Conservation (phyloP, 805 yeast genomes). For the Yamadazyma kitorensis region DNA sequence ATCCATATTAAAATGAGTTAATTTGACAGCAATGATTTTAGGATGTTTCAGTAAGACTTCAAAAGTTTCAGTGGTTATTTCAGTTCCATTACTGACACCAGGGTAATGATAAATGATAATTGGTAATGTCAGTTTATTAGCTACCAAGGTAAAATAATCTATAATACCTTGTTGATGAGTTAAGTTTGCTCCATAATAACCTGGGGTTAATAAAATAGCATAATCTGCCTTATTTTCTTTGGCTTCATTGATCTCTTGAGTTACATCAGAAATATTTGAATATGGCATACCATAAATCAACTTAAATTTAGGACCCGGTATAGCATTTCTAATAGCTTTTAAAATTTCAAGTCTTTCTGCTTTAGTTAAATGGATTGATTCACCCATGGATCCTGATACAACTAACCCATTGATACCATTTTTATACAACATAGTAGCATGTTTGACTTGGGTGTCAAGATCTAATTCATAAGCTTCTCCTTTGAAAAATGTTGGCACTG, state of each 20-base stretch:
- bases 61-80: constrained; percentile 21
- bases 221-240: constrained; percentile 32
- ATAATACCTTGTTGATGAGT: constrained; percentile 29
- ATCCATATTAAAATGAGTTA: constrained; percentile 23
- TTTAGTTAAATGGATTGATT: constrained; percentile 30
- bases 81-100: constrained; percentile 32
- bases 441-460: constrained; percentile 28
- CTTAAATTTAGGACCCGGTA: constrained; percentile 27
- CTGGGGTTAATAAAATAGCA: constrained; percentile 30
- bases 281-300: constrained; percentile 31
- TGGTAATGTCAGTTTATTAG: constrained; percentile 32
- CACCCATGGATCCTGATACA: constrained; percentile 41
- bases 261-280: constrained; percentile 23
- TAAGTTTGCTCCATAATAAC: constrained; percentile 31
- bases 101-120: constrained; percentile 36
- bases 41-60: constrained; percentile 25
- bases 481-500: constrained; percentile 30
- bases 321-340: constrained; percentile 21
- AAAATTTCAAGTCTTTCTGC: constrained; percentile 27
- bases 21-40: constrained; percentile 33
- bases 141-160: constrained; percentile 28
- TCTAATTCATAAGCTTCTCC: constrained; percentile 20
- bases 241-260: constrained; percentile 22
- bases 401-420: constrained; percentile 33
- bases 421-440: constrained; percentile 24